Evolutionary conservation across 2,329 filamentous ascomycete genomes (phyloP), one percentile per base, ranked within the genome.

Genomic region (Stemphylium beticola): DNA sequence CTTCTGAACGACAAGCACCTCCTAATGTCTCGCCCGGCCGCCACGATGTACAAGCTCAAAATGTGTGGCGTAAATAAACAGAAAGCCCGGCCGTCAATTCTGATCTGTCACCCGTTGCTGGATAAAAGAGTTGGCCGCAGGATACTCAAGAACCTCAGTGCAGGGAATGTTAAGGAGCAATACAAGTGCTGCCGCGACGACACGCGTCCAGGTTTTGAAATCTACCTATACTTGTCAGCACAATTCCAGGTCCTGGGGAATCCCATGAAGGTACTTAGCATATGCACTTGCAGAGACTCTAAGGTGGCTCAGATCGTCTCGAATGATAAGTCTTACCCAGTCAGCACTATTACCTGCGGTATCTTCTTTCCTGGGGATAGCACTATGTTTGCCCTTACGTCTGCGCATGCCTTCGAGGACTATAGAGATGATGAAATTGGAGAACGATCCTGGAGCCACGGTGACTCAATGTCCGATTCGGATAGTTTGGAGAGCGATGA

Each of bases 371-470:
- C 5, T 8, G 39, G 22, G 12, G n/a, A 41, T n/a, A 6, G 29
- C 22, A 41, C 20, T 41, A 8, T 41, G n/a, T 41, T 31, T 14
- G 39, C 39, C 20, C 39, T 41, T 12, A 41, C 22, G n/a, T 31
- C 39, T 41, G 39, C 39, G 18, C 39, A 41, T 41, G 39, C 39
- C 10, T 41, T 41, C 9, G 39, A 47, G 33, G 33, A 47, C 24
- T 29, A 31, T 29, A 18, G 24, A 6, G 10, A 4, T 3, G n/a
- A 47, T 17, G 22, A 37, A 37, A 47, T 9, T 26, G 34, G 26
- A 14, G 22, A 29, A 18, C 10, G 3, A 20, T 17, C 44, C 34
- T 47, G 2, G 44, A 38, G 18, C 44, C 33, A 37, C 20, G 34
- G 26, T 31, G 44, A 47, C 44, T 38, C 15, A 38, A 47, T 31